Conservation (phyloP, 257 asterid species). For the Lycium barbarum region DNA sequence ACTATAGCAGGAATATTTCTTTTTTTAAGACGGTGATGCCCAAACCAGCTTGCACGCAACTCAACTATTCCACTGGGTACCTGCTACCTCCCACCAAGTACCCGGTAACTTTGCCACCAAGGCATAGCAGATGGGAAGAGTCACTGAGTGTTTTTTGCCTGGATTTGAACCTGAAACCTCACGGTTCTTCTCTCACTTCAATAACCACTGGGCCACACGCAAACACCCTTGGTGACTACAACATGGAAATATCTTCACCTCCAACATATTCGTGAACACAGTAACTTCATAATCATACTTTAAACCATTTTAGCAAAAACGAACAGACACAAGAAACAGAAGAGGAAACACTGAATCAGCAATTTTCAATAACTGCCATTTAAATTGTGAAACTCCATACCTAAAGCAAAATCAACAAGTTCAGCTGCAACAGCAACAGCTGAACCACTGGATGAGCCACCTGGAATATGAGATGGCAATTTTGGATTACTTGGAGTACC, state of each 20-base stretch:
- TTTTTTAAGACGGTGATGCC: not conserved
- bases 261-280: not conserved
- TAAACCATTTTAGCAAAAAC: not conserved
- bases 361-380: not conserved
- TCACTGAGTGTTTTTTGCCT: not conserved
- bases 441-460: slow-evolving; percentile 95
- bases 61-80: not conserved
- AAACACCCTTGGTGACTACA: slow-evolving; percentile 12
- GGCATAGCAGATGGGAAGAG: not conserved
- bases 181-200: not conserved
- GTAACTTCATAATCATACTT: slow-evolving; percentile 15
- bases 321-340: not conserved
- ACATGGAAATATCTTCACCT: slow-evolving; percentile 14
- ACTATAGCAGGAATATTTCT: slow-evolving; percentile 21
- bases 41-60: not conserved
- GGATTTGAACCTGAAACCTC: not conserved
- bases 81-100: not conserved
- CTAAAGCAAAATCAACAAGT: slow-evolving; percentile 85
- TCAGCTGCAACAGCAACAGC: slow-evolving; percentile 91
- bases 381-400: slow-evolving; percentile 46
- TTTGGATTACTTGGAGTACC: slow-evolving; percentile 90
- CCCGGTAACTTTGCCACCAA: not conserved
- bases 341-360: slow-evolving; percentile 18
- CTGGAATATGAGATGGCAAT: slow-evolving; percentile 75
- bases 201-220: not conserved